Conservation (phyloP, 78 protist species). For the Mantamonas sphyraenae region DNA sequence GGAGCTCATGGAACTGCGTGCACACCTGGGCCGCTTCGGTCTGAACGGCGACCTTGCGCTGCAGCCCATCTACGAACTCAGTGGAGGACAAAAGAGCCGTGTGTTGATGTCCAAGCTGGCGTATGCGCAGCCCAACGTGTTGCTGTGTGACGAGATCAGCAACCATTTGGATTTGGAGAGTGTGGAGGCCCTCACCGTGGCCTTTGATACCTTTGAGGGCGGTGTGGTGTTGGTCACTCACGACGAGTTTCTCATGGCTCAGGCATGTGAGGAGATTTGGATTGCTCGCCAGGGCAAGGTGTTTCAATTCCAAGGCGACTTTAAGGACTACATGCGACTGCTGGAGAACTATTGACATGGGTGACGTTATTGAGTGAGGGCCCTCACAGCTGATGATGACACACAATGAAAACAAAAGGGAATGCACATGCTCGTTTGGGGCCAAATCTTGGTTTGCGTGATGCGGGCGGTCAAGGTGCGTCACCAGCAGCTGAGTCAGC, state of each 20-base stretch:
- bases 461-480: too few relatives aligned
- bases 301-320: neutral
- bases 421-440: too few relatives aligned
- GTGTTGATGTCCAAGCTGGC: neutral
- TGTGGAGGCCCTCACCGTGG: neutral
- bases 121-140: neutral
- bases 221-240: neutral
- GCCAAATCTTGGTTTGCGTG: too few relatives aligned
- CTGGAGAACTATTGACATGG: too few relatives aligned
- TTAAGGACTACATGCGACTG: neutral
- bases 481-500: too few relatives aligned
- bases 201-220: neutral
- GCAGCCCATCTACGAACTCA: neutral
- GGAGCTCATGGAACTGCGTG: neutral
- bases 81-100: neutral
- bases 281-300: neutral
- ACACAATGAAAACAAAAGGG: too few relatives aligned
- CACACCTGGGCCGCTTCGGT: neutral
- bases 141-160: neutral
- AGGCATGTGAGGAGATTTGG: neutral
- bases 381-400: too few relatives aligned
- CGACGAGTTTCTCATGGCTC: neutral
- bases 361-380: too few relatives aligned
- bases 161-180: neutral
- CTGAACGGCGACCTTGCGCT: neutral